Percentiles rank a stretch among this genome's conserved stretches.
Conservation (phyloP, 495 filamentous ascomycete genomes). For the Annulohypoxylon moriforme region DNA sequence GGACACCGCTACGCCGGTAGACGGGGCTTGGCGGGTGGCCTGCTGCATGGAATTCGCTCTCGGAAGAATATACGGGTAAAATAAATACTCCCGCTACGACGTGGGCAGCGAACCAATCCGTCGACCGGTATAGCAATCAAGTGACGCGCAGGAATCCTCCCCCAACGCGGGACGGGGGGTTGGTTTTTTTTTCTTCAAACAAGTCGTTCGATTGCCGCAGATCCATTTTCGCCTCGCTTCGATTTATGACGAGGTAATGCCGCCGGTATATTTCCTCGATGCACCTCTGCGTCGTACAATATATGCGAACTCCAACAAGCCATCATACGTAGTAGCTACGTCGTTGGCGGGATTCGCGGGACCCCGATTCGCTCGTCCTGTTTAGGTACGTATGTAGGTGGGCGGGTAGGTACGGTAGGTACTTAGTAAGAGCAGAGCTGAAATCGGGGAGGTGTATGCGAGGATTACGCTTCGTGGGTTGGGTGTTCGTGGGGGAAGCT, state of each 20-base stretch:
- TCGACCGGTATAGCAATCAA: slow-evolving; percentile 35
- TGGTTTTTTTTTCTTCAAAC: slow-evolving; percentile 8
- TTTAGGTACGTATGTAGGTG: no score
- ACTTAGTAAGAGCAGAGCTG: slow-evolving; percentile 36
- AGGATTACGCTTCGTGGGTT: slow-evolving; percentile 4
- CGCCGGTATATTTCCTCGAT: slow-evolving; percentile 34
- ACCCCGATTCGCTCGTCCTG: background rate
- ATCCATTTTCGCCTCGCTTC: slow-evolving; percentile 22
- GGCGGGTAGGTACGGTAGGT: background rate
- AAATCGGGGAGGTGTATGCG: slow-evolving; percentile 14
- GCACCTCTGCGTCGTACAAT: slow-evolving; percentile 30
- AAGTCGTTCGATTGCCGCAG: slow-evolving; percentile 37
- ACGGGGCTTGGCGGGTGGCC: slow-evolving; percentile 37
- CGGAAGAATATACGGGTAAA: slow-evolving; percentile 47
- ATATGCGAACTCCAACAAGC: slow-evolving; percentile 35
- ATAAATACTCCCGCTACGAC: slow-evolving; percentile 40
- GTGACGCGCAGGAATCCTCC: slow-evolving; percentile 35
- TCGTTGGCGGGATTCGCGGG: slow-evolving; percentile 11
- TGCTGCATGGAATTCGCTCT: slow-evolving; percentile 39
- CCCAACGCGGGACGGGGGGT: slow-evolving; percentile 13
- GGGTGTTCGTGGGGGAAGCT: slow-evolving; percentile 37
- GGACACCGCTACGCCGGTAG: slow-evolving; percentile 37
- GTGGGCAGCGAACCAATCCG: slow-evolving; percentile 37
- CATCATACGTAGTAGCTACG: slow-evolving; percentile 5
- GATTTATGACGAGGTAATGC: slow-evolving; percentile 28